Conservation (phyloP, 306 rosid genomes). For the Cucumis melo region DNA sequence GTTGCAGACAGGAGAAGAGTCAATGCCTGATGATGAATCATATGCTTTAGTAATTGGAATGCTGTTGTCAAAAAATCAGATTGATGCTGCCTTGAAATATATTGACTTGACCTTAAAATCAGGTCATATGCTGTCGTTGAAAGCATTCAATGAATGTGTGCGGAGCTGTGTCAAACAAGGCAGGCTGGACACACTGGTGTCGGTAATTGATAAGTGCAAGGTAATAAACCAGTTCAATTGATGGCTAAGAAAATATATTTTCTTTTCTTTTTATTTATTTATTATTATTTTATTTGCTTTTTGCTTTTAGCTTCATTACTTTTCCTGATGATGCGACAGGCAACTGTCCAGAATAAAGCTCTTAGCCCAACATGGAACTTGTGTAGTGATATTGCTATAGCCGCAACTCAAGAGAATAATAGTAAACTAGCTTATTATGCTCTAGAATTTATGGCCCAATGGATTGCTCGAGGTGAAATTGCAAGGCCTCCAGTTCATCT, state of each 20-base stretch:
- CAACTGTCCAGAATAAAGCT: constrained; percentile 81
- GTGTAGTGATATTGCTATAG: constrained; percentile 55
- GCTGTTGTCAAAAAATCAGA: constrained; percentile 38
- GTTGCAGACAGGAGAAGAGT: constrained; percentile 58
- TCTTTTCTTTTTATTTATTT: no score
- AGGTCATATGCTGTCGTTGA: constrained; percentile 43
- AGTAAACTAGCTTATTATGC: constrained; percentile 70
- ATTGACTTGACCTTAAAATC: constrained; percentile 61
- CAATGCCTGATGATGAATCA: constrained; percentile 73
- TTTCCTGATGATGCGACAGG: constrained; percentile 30
- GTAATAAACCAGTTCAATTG: constrained; percentile 27
- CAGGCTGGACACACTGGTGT: constrained; percentile 62
- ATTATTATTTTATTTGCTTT: background rate
- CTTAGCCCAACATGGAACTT: constrained; percentile 75
- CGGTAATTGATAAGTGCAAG: constrained; percentile 78
- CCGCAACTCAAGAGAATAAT: constrained; percentile 50
- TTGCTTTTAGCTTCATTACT: constrained; percentile 13
- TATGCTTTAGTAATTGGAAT: constrained; percentile 58
- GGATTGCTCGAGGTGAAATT: constrained; percentile 73
- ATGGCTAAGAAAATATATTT: background rate
- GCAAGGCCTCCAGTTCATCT: constrained; percentile 46
- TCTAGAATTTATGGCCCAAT: constrained; percentile 73
- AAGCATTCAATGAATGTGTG: constrained; percentile 46
- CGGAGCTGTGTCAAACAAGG: constrained; percentile 36
- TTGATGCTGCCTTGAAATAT: constrained; percentile 61